These are phyloP conservation scores for Musa schizocarpa DNA, from an alignment of 176 grass and related monocot species.

Conservation along the genomic window DNA sequence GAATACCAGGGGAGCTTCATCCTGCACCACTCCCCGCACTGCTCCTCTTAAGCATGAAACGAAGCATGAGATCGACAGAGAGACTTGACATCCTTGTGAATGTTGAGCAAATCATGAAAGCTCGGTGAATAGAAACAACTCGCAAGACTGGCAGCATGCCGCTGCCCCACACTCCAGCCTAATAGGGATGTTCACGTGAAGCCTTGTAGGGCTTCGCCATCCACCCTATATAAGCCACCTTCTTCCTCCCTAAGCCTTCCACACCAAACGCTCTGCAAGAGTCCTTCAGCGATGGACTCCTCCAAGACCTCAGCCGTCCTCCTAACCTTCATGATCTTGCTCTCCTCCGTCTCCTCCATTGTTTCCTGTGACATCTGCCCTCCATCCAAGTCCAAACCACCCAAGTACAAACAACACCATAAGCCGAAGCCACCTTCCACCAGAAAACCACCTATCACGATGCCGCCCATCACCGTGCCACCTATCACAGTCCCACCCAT, in stretches of 20 bases:
- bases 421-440: constrained; percentile 21
- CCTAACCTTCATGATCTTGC: constrained; percentile 51
- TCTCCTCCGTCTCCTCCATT: constrained; percentile 38
- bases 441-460: neutral
- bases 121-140: neutral
- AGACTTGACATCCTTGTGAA: too few species aligned
- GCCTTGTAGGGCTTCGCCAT: neutral
- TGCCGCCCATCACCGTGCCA: neutral
- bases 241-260: neutral
- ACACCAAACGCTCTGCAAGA: neutral
- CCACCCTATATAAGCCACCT: neutral
- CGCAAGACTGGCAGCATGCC: neutral
- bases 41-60: too few species aligned
- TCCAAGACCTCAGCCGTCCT: constrained; percentile 36
- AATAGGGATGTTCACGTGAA: constrained; percentile 7
- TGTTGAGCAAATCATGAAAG: too few species aligned
- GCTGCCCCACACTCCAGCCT: neutral
- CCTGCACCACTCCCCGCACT: too few species aligned
- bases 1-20: too few species aligned
- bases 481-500: constrained; percentile 10
- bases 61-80: too few species aligned
- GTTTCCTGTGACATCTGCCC: constrained; percentile 19
- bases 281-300: constrained; percentile 41
- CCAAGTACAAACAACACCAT: constrained; percentile 28
- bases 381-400: neutral